A percentile compares a stretch with the other conserved stretches of the same genome.
Evolutionary conservation across 306 rosid species (phyloP).

Genomic region (Rosa persica): DNA sequence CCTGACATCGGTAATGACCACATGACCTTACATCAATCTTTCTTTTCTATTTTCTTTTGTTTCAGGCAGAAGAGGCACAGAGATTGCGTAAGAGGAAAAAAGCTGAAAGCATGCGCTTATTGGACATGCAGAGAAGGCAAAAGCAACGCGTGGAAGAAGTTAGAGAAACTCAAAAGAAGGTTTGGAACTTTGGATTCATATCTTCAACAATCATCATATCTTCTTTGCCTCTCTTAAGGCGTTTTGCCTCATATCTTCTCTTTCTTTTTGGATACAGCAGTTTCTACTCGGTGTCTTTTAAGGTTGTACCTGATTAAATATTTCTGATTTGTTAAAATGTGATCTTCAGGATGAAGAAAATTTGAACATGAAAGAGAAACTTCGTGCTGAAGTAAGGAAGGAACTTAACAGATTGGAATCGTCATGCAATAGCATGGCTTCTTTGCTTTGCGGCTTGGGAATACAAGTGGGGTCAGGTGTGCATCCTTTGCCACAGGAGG

Average conservation of each 20-base stretch:
- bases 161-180: conserved; percentile 93
- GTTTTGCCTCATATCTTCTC: background rate
- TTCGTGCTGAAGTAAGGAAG: conserved; percentile 68
- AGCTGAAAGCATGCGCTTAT: conserved; percentile 63
- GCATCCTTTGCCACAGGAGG: conserved; percentile 59
- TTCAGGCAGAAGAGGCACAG: conserved; percentile 84
- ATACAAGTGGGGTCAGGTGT: conserved; percentile 57
- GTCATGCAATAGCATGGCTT: conserved; percentile 64
- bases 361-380: conserved; percentile 68
- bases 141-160: conserved; percentile 89
- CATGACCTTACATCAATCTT: background rate
- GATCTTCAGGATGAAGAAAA: conserved; percentile 75
- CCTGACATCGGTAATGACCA: background rate
- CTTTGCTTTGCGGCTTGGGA: conserved; percentile 85
- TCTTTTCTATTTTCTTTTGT: conserved; percentile 18
- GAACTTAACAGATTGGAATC: conserved; percentile 48
- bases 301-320: background rate
- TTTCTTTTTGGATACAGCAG: background rate
- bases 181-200: conserved; percentile 54
- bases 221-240: conserved; percentile 14
- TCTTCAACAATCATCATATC: conserved; percentile 9
- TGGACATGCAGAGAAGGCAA: conserved; percentile 81
- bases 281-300: background rate
- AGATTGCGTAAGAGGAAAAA: conserved; percentile 78
- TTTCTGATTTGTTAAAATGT: conserved; percentile 23